phyloP scores from a whole-genome alignment of 805 yeast genomes.

The Suhomyces xylopsoci region DNA sequence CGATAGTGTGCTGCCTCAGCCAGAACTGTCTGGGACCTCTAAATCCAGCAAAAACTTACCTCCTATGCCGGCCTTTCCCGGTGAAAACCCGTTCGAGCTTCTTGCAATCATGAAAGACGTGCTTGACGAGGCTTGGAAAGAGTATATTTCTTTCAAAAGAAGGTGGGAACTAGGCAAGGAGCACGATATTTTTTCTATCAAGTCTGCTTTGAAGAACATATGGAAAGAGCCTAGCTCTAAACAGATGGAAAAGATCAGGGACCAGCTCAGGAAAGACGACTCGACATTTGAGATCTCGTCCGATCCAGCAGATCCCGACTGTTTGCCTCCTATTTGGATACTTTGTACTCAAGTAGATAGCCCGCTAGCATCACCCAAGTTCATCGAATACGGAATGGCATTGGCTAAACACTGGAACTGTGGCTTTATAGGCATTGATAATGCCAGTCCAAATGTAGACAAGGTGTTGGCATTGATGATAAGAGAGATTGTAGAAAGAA shows the following conservation, averaged over 20 bases:
- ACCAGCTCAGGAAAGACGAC: conserved; percentile 30
- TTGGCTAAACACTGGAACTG: conserved; percentile 62
- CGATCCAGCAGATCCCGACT: conserved; percentile 34
- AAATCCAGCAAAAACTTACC: conserved; percentile 6
- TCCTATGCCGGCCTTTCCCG: conserved; percentile 9
- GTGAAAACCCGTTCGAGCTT: conserved; percentile 30
- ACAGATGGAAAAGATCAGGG: conserved; percentile 18
- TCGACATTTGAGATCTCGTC: conserved; percentile 22
- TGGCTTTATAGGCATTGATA: conserved; percentile 64
- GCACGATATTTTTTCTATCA: conserved; percentile 60
- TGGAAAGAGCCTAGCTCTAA: conserved; percentile 45
- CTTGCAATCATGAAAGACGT: conserved; percentile 51
- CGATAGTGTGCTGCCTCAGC: conserved; percentile 12
- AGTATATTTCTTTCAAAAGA: conserved; percentile 52
- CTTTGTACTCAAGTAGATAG: conserved; percentile 63
- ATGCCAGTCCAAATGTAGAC: conserved; percentile 52
- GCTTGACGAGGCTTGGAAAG: conserved; percentile 71
- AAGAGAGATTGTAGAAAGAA: conserved; percentile 55
- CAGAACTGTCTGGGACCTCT: not conserved
- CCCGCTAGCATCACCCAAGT: conserved; percentile 55
- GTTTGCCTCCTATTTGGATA: conserved; percentile 64
- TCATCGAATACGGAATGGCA: conserved; percentile 55
- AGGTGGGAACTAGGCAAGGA: conserved; percentile 66
- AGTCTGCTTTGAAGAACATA: conserved; percentile 53
- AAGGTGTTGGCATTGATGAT: conserved; percentile 55